Percentiles rank a stretch among this genome's conserved stretches.
Evolutionary conservation across 805 yeast genomes (phyloP).

Genomic region (Saccharomycopsis selenospora): DNA sequence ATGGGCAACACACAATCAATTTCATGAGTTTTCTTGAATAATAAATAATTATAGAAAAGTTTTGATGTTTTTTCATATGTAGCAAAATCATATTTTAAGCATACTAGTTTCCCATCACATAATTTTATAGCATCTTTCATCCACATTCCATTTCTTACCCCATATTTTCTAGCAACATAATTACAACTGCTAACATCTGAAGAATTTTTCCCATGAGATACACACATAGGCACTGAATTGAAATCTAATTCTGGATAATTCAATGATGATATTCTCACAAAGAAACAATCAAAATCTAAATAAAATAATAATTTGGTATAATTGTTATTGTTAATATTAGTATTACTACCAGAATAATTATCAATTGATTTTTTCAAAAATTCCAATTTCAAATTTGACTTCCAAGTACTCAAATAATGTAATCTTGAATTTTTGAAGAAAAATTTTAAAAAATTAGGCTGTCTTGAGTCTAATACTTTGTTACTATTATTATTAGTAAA

Average conservation of each 20-base stretch:
- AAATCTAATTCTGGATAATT: constrained; percentile 44
- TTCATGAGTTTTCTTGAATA: constrained; percentile 33
- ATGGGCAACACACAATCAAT: constrained; percentile 59
- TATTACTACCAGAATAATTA: constrained; percentile 9
- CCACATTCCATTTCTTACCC: constrained; percentile 91
- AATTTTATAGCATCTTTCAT: constrained; percentile 51
- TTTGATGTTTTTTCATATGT: constrained; percentile 62
- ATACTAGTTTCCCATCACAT: constrained; percentile 56
- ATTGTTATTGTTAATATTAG: neutral
- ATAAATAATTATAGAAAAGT: constrained; percentile 53
- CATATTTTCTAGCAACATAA: constrained; percentile 72
- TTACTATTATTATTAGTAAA: constrained; percentile 21
- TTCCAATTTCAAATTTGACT: constrained; percentile 57
- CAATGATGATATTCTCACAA: constrained; percentile 76
- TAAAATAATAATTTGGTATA: constrained; percentile 47
- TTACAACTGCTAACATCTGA: constrained; percentile 92
- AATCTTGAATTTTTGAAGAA: constrained; percentile 78
- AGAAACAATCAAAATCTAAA: constrained; percentile 90
- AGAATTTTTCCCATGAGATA: constrained; percentile 42
- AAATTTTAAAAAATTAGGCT: constrained; percentile 64
- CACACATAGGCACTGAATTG: constrained; percentile 50
- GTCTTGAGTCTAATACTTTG: constrained; percentile 48
- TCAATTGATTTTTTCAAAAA: constrained; percentile 45
- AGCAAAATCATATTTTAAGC: constrained; percentile 66
- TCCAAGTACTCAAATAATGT: constrained; percentile 87